A percentile compares a stretch with the other conserved stretches of the same genome.
phyloP scores from a whole-genome alignment of 2,329 filamentous ascomycete genomes.

The Colletotrichum sp. region DNA sequence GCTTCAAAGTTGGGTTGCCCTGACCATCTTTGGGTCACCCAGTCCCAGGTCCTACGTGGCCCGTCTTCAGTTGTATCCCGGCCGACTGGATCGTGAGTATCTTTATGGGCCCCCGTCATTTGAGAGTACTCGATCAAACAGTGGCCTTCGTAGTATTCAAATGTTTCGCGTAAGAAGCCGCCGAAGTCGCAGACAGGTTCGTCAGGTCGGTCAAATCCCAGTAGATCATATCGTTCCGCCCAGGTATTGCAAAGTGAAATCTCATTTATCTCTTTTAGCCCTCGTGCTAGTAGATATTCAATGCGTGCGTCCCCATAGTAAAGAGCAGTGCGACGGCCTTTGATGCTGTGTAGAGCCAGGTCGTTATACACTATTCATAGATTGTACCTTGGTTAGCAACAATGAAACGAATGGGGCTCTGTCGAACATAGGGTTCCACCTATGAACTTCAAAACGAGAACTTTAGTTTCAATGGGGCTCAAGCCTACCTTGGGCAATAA shows the following conservation, averaged over 20 bases:
- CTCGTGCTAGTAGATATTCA: background rate
- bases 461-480: background rate
- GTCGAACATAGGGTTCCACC: background rate
- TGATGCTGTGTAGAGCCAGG: background rate
- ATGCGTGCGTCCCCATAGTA: background rate
- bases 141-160: background rate
- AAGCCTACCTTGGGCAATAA: background rate
- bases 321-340: background rate
- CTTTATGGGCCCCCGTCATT: background rate
- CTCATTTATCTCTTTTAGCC: background rate
- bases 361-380: background rate
- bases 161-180: background rate
- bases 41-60: background rate
- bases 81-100: background rate
- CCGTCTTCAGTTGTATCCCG: background rate
- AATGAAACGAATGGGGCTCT: background rate
- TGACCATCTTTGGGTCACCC: background rate
- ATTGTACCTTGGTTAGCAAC: background rate
- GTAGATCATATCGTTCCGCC: background rate
- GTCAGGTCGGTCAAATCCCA: background rate
- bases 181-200: background rate
- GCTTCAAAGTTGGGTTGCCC: background rate
- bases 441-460: background rate
- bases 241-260: background rate
- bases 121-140: background rate